Evolutionary conservation across 2,329 filamentous ascomycete genomes (phyloP), one percentile per base, ranked within the genome.

Genomic region (Endocalyx cinctus): DNA sequence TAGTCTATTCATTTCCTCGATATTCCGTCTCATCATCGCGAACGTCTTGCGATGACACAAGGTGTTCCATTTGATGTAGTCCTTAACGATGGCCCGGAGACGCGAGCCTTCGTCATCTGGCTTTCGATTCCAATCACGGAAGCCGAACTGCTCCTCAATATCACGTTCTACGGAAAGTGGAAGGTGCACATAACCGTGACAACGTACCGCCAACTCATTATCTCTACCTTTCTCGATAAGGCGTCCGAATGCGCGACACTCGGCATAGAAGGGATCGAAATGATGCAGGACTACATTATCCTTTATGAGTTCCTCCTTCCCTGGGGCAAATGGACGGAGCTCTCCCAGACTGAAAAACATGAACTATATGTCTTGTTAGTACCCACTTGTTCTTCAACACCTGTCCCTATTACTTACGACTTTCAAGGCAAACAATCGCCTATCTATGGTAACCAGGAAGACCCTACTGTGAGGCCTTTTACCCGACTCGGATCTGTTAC

Each of bases 231-330:
- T 27, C 25, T 36, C 17, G 3, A 19, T 10, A 2, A 42, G 19
- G 2, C 11, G 5, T 7, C 37, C 33, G 6, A 39, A 39, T 10
- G 37, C 39, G 4, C 36, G 39, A 14, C 37, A 42, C 17, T 42
- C 37, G 10, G 39, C 33, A 17, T 29, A 42, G 17, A 42, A 39
- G 25, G 39, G 39, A 26, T 42, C 36, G 2, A 39, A 17, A 1
- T 42, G 39, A 14, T 37, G 17, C 6, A 33, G 30, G 5, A 42
- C 20, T 4, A 34, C 10, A 4, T 34, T 16, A 4, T 29, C 27
- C 2, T 17, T 34, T 8, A 39, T 3, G 5, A 37, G 5, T 10
- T 39, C 16, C 6, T 34, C 27, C 17, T 25, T 26, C 11, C 5
- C 22, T 17, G 14, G 30, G 18, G 25, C 12, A 25, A 11, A 19